phyloP scores from a whole-genome alignment of 2,329 filamentous ascomycete species.

The Penicillium griseofulvum region DNA sequence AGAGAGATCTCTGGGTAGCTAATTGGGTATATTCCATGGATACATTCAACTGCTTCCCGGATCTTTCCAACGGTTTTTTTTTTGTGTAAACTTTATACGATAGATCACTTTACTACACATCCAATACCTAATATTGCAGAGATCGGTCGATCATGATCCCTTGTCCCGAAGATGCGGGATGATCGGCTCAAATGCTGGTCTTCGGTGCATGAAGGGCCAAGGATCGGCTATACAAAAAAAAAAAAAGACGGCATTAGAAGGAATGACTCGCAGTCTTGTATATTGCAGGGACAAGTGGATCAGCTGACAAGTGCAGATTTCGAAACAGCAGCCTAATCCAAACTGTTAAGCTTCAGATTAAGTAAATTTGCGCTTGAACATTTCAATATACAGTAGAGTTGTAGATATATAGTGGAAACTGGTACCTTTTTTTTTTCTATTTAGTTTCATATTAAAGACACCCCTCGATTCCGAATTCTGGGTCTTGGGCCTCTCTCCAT shows the following conservation, averaged over 20 bases:
- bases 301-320: neutral
- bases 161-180: constrained; percentile 19
- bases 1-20: neutral
- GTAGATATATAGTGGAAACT: neutral
- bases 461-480: neutral
- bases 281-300: constrained; percentile 25
- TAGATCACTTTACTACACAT: no score
- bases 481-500: neutral
- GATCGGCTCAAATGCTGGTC: constrained; percentile 24
- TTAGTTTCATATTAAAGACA: constrained; percentile 12
- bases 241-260: constrained; percentile 10
- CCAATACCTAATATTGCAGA: neutral
- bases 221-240: neutral
- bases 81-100: no score
- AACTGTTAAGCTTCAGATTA: constrained; percentile 9
- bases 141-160: constrained; percentile 20
- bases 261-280: constrained; percentile 20
- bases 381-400: neutral
- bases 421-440: no score
- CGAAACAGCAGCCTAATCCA: constrained; percentile 1
- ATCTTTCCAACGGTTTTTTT: neutral
- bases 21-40: neutral
- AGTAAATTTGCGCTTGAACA: neutral
- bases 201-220: constrained; percentile 17
- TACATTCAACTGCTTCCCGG: neutral